Base-by-base conservation (phyloP, 2,329 filamentous ascomycete species). In the Torrubiella hemipterigena region DNA sequence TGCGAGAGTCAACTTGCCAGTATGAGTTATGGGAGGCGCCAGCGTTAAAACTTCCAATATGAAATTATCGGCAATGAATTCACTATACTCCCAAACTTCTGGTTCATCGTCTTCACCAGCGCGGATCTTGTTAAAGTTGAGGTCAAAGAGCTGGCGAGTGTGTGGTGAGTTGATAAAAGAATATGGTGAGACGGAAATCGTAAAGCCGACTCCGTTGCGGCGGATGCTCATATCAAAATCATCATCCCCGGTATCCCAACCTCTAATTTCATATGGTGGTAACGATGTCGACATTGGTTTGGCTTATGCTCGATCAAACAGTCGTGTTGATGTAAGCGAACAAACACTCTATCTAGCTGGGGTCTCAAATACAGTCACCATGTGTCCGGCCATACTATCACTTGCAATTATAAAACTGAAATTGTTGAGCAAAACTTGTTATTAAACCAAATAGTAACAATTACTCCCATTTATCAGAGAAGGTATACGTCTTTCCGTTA, bases 1-100 rank as follows among this genome's bases (percentile, higher is more conserved):
- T 23, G 36, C 36, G 6, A 38, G 30, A 10, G 33, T 38, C n/a
- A 38, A 22, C n/a, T 33, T 38, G n/a, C 32, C 34, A 13, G 28
- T 17, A 19, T 35, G 31, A 10, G 23, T 9, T 14, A 20, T 13
- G 7, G 29, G 19, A 13, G 37, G 34, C 12, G 37, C 34, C 18
- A 37, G 34, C 18, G 22, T 16, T 16, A 28, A 21, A 14, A 39
- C 32, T 10, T 30, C 21, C 8, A 27, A 27, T 15, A 34, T 7
- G 14, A 39, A 39, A 21, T 18, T 16, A 25, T 21, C 23, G 17
- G 30, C 37, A n/a, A 39, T 29, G n/a, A n/a, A 14, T 29, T 39
- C 31, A 20, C 20, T 27, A 13, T 37, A 39, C 12, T 31, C 29
- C 37, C 34, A 39, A 13, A 37, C 31, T 12, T 30, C 31, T 2